Percentiles rank a stretch among this genome's conserved stretches.
Evolutionary conservation across 805 yeast genomes (phyloP).

Genomic region (Jamesozyma gamospora): DNA sequence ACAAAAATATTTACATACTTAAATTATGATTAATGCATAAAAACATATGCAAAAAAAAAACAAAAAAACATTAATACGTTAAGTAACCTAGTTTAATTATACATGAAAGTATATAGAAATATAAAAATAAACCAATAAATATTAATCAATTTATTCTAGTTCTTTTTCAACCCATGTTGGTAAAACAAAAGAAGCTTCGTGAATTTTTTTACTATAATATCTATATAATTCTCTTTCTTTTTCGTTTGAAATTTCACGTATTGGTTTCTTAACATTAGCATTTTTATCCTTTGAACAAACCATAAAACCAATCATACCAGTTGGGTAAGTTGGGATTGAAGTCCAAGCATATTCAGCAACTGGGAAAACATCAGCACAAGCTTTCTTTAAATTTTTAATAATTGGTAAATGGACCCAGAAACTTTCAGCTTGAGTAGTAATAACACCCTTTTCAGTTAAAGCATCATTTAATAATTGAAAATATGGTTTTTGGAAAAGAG

Average conservation of each 20-base stretch:
- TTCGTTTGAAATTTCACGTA: slow-evolving; percentile 51
- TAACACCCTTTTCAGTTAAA: slow-evolving; percentile 86
- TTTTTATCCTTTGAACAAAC: slow-evolving; percentile 72
- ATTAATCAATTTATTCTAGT: slow-evolving; percentile 18
- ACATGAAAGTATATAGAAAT: neutral
- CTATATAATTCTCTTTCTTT: slow-evolving; percentile 57
- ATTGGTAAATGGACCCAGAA: slow-evolving; percentile 86
- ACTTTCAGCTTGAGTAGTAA: slow-evolving; percentile 89
- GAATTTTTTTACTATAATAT: slow-evolving; percentile 79
- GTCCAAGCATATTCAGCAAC: slow-evolving; percentile 85
- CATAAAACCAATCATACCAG: slow-evolving; percentile 98
- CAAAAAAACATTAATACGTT: neutral
- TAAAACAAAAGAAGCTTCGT: slow-evolving; percentile 78
- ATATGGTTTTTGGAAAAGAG: slow-evolving; percentile 86
- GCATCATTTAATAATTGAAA: slow-evolving; percentile 77
- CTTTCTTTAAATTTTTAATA: slow-evolving; percentile 70
- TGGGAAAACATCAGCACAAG: slow-evolving; percentile 80
- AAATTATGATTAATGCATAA: too few species aligned
- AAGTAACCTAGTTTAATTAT: too few species aligned
- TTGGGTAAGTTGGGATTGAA: slow-evolving; percentile 92
- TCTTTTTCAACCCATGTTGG: slow-evolving; percentile 79
- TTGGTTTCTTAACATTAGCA: slow-evolving; percentile 58
- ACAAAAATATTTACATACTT: too few species aligned
- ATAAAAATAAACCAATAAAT: too few species aligned
- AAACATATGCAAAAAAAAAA: too few species aligned